Percentiles rank a stretch among this genome's conserved stretches.
These are phyloP conservation scores for Ceratobasidium sp. DNA, from an alignment of 1,284 basidiomycete species.

Conservation along the genomic window DNA sequence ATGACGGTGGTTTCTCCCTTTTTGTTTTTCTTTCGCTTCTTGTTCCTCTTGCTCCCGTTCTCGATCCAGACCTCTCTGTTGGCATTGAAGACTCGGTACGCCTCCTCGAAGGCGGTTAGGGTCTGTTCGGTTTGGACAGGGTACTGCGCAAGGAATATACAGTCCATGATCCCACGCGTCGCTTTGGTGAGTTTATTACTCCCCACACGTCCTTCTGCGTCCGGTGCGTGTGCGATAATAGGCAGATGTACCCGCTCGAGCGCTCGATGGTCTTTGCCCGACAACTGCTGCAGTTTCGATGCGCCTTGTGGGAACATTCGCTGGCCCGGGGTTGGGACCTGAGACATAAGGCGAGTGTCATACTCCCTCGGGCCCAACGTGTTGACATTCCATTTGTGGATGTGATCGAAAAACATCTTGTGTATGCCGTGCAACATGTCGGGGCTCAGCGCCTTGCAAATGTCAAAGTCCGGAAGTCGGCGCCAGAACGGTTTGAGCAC, in stretches of 20 bases:
- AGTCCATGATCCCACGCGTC: conserved; percentile 11
- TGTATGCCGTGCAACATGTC: conserved; percentile 5
- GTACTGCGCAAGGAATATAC: background rate
- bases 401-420: conserved; percentile 12
- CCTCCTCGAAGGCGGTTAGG: background rate
- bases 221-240: conserved; percentile 3
- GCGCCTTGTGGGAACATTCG: background rate
- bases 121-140: background rate
- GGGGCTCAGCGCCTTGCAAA: background rate
- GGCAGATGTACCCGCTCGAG: conserved; percentile 6
- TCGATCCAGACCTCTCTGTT: conserved; percentile 10
- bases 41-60: background rate
- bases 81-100: background rate
- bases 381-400: background rate
- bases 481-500: conserved; percentile 9
- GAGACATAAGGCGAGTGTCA: background rate
- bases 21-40: conserved; percentile 3
- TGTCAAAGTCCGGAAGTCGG: background rate
- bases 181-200: background rate
- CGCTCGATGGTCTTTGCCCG: conserved; percentile 7
- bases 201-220: background rate
- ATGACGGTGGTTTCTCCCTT: conserved; percentile 7
- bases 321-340: background rate
- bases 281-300: conserved; percentile 12
- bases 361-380: background rate